Percentiles rank a stretch among this genome's conserved stretches.
Conservation (phyloP, 352 stramenopile species). For the Globisporangium yorkense region DNA sequence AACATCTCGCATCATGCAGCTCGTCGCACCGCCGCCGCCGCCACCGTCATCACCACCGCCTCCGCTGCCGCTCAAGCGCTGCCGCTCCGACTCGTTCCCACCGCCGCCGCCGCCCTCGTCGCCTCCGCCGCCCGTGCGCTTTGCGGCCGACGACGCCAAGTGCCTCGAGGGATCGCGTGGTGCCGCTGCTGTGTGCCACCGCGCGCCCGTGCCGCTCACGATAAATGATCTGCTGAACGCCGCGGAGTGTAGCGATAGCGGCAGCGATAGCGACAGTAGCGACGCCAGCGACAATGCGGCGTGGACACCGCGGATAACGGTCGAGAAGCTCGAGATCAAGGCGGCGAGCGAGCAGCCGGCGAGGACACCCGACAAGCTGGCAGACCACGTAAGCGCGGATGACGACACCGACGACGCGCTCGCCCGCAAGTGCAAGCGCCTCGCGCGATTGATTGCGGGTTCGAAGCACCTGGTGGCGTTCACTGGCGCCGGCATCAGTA, state of each 20-base stretch:
- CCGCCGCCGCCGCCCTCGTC: slow-evolving; percentile 18
- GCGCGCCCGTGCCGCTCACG: not conserved
- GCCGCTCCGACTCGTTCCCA: slow-evolving; percentile 15
- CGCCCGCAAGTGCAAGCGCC: slow-evolving; percentile 46
- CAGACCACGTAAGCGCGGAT: not conserved
- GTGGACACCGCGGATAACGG: slow-evolving; percentile 5
- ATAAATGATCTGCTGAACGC: slow-evolving; percentile 14
- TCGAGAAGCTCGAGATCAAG: slow-evolving; percentile 12
- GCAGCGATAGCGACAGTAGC: not conserved
- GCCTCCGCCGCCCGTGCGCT: slow-evolving; percentile 13
- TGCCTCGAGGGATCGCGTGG: slow-evolving; percentile 2
- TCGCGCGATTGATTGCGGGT: slow-evolving; percentile 51
- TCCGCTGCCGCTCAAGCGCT: slow-evolving; percentile 31
- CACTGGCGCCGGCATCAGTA: slow-evolving; percentile 77
- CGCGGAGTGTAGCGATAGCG: not conserved
- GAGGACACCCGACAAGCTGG: not conserved
- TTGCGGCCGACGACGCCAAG: not conserved
- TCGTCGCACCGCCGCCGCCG: not conserved
- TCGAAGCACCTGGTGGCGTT: slow-evolving; percentile 75
- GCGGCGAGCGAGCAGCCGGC: slow-evolving; percentile 1
- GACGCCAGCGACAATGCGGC: not conserved
- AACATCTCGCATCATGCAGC: not conserved
- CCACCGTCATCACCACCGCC: not conserved
- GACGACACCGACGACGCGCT: slow-evolving; percentile 19
- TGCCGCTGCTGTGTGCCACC: slow-evolving; percentile 3